Base-by-base conservation (phyloP, 1,284 basidiomycete species). In the Ceratobasidium sp. region DNA sequence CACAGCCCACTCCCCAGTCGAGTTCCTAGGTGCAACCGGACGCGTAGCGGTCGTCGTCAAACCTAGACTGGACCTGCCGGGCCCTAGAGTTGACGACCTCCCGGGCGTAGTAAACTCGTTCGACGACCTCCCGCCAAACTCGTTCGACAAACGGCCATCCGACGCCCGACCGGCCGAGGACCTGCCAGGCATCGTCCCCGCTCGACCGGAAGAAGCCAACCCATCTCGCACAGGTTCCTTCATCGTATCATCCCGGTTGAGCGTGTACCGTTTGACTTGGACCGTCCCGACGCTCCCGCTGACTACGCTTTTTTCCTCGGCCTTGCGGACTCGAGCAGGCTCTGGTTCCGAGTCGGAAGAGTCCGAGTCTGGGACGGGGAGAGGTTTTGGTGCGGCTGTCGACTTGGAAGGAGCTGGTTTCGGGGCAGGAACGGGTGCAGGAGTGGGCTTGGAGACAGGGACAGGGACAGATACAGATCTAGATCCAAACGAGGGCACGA, bases 1-100 rank as follows among this genome's bases (percentile, higher is more conserved):
- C 33, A 50, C 46, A 54, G 71, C 40, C 71, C 71, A 75, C 33
- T 75, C 61, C 28, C 71, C 61, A 3, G 71, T 75, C 26, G 71
- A 64, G 1, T 15, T 44, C 6, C 71, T 23, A 20, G 71, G 42
- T 2, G 42, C 71, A 44, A 75, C 44, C 5, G 71, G 71, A 2
- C 71, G 59, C 23, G 61, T 54, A 6, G 40, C 46, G 9, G 46
- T 52, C 3, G 71, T 75, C 44, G 71, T 75, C 26, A 26, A 26
- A 15, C 17, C 15, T 20, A 28, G 6, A 20, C 33, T 20, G 4
- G 59, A 20, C 12, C 59, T 33, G 12, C 38, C 38, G 3, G 59
- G 59, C 33, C 59, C 59, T 9, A 62, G 59, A 42, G 59, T 62
- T n/a, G n/a, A n/a, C n/a, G n/a, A n/a, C n/a, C n/a, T n/a, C n/a